Evolutionary conservation across 805 yeast species (phyloP).

Genomic region (Sugiyamaella lignohabitans): DNA sequence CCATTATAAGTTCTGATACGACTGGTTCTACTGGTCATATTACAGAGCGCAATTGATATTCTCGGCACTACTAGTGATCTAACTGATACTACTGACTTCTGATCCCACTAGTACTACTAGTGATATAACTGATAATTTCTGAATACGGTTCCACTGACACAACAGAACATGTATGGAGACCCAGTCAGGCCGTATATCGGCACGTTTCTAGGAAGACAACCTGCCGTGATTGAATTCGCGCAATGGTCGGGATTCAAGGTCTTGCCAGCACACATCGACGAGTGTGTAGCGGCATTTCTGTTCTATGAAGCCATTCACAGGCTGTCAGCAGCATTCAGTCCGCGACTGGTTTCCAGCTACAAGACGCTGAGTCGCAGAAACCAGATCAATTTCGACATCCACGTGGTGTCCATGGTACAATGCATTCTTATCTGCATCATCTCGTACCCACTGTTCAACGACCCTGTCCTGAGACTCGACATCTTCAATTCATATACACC

Average conservation of each 20-base stretch:
- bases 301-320: slow-evolving; percentile 54
- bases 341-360: slow-evolving; percentile 45
- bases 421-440: slow-evolving; percentile 55
- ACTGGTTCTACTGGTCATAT: no score
- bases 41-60: no score
- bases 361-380: slow-evolving; percentile 39
- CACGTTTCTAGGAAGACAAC: not conserved
- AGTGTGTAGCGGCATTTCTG: slow-evolving; percentile 51
- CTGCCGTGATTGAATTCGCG: not conserved
- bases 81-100: no score
- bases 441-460: slow-evolving; percentile 60
- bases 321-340: slow-evolving; percentile 48
- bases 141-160: no score
- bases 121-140: no score
- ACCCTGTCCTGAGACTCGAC: slow-evolving; percentile 42
- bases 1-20: no score
- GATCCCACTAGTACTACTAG: no score
- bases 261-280: slow-evolving; percentile 49
- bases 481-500: slow-evolving; percentile 65
- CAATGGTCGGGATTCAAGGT: slow-evolving; percentile 22
- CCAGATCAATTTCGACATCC: slow-evolving; percentile 78
- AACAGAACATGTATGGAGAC: not conserved
- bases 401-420: slow-evolving; percentile 83
- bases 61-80: no score
- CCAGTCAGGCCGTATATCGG: not conserved